Evolutionary conservation across 1,139 yeast species (phyloP), one percentile per base, ranked within the genome.

Genomic region (Suhomyces taliae): DNA sequence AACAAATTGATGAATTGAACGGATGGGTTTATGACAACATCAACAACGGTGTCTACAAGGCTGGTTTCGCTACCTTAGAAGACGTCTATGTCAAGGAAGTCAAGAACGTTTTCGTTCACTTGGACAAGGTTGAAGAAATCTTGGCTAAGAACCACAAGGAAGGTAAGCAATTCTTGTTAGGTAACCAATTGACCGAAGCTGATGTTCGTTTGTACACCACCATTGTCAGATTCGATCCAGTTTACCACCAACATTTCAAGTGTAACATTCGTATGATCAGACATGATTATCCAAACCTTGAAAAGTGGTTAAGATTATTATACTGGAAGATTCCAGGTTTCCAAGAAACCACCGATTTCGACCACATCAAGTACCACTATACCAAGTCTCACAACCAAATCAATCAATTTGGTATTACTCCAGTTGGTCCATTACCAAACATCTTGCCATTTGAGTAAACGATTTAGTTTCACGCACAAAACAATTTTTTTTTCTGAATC

Each of bases 171-270:
- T 88, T 76, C 61, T 66, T 90, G 43, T 63, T 83, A 24, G 95
- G 93, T 2, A 77, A 83, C 51, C 72, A 70, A 40, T 69, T 93
- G 49, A 90, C 97, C 4, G 97, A 91, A 68, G 95, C 96, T 12
- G 99, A 93, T 64, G 74, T 93, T 47, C 78, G 98, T 56, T 78
- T 93, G 49, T 93, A 70, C 70, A 83, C 95, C 33, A 73, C 97
- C 8, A 85, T 91, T 51, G 74, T 88, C 40, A 80, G 98, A 57
- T 91, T 91, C 60, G 97, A 91, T 65, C 87, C 95, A 1, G 95
- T 89, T 31, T 91, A 91, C 62, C 91, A 86, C 46, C 96, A 90
- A 67, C 97, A 90, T 66, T 93, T 93, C 80, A 93, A 93, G 72
- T 89, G 97, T 69, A 93, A 93, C 66, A 68, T 90, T 53, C 83